phyloP scores from a whole-genome alignment of 805 yeast species.

The Sugiyamaella floridensis region DNA sequence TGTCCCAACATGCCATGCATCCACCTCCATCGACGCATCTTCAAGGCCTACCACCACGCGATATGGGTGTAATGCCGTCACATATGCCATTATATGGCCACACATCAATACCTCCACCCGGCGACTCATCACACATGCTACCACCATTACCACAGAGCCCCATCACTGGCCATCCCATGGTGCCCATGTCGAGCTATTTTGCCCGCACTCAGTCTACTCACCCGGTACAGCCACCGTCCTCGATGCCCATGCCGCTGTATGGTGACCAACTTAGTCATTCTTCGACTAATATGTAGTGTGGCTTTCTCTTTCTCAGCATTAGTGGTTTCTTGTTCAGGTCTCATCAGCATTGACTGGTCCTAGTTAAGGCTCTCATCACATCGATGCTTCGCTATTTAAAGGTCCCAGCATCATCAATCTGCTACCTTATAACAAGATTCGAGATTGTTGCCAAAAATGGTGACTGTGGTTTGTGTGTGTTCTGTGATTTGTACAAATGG shows the following conservation, averaged over 20 bases:
- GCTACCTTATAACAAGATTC: too few relatives aligned
- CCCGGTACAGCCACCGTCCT: not conserved
- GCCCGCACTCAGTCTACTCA: not conserved
- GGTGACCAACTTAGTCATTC: not conserved
- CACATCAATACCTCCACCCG: not conserved
- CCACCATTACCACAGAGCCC: slow-evolving; percentile 3
- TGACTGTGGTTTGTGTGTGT: too few relatives aligned
- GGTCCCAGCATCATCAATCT: too few relatives aligned
- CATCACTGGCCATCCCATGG: not conserved
- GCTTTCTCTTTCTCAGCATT: too few relatives aligned
- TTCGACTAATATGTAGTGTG: not conserved
- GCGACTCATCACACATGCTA: not conserved
- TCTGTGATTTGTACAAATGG: too few relatives aligned
- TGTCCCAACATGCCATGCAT: slow-evolving; percentile 1
- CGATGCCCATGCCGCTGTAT: not conserved
- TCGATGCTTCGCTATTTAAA: too few relatives aligned
- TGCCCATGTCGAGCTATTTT: not conserved
- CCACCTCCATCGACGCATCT: not conserved
- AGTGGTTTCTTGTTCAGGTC: too few relatives aligned
- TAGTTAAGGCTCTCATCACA: too few relatives aligned
- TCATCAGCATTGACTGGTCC: too few relatives aligned
- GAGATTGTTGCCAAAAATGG: too few relatives aligned
- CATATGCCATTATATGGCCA: not conserved
- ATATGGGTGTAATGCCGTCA: not conserved
- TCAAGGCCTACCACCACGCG: not conserved